phyloP scores from a whole-genome alignment of 2,329 filamentous ascomycete genomes.

The Penicillium sp. region DNA sequence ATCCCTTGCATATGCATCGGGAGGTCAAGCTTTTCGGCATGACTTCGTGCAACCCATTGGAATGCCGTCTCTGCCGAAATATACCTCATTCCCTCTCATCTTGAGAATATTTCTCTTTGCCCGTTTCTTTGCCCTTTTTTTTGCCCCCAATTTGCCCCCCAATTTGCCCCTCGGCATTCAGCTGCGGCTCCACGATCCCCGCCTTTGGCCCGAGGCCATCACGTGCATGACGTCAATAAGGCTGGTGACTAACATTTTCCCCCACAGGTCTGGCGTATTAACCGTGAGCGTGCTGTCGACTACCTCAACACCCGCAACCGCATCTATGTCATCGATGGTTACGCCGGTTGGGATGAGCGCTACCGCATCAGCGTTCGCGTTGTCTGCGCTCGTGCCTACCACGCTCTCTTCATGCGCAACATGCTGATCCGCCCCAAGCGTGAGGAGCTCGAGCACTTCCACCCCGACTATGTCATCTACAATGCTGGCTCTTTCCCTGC shows the following conservation, averaged over 20 bases:
- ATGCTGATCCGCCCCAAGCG: conserved; percentile 95
- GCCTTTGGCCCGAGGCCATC: conserved; percentile 19
- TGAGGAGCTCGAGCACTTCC: conserved; percentile 94
- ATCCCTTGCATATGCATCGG: conserved; percentile 29
- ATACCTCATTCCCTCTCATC: background rate
- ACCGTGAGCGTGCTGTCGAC: conserved; percentile 96
- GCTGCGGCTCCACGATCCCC: conserved; percentile 7
- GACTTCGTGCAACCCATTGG: conserved; percentile 6
- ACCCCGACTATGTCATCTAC: conserved; percentile 99
- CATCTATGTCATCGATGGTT: conserved; percentile 98
- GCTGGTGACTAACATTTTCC: conserved; percentile 18
- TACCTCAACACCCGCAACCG: conserved; percentile 98
- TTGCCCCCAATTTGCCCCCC: conserved; percentile 4
- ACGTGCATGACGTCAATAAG: conserved; percentile 35
- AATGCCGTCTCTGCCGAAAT: conserved; percentile 1
- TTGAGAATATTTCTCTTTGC: background rate
- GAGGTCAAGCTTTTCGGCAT: conserved; percentile 28
- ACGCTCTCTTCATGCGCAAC: conserved; percentile 99
- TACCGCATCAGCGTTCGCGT: conserved; percentile 97
- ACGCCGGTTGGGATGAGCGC: conserved; percentile 96
- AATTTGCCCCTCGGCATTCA: background rate
- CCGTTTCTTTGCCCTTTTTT: background rate
- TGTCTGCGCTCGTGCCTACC: conserved; percentile 97
- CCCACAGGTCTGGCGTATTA: conserved; percentile 94
- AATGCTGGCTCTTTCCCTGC: conserved; percentile 98